Evolutionary conservation across 225 moss, liverwort and hornwort species (phyloP).

Genomic region (Neckera pumila): DNA sequence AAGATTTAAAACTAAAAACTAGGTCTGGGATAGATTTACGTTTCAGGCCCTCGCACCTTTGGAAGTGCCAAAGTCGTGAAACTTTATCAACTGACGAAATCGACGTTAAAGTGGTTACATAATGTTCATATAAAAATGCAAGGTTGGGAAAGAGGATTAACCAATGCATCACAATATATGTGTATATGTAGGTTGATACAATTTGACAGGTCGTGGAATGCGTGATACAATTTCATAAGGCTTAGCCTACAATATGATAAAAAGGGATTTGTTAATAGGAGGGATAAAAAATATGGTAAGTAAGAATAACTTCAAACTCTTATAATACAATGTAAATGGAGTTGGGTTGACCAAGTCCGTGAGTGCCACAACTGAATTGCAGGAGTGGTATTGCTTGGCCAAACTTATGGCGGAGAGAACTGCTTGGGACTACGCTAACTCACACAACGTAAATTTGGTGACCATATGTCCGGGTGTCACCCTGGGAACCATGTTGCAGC

Average conservation of each 20-base stretch:
- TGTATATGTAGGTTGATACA: neutral
- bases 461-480: slow-evolving; percentile 30
- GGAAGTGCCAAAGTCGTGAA: neutral
- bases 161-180: too few relatives aligned
- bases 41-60: neutral
- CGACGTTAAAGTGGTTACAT: neutral
- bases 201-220: neutral
- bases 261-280: neutral
- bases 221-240: neutral
- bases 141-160: neutral
- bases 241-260: neutral
- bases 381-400: slow-evolving; percentile 53
- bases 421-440: slow-evolving; percentile 32
- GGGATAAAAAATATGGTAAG: neutral
- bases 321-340: neutral
- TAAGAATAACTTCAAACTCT: neutral
- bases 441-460: slow-evolving; percentile 9
- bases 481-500: slow-evolving; percentile 36
- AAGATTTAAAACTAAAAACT: neutral
- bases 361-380: neutral
- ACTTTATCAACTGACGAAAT: neutral
- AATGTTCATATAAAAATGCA: neutral
- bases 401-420: slow-evolving; percentile 34
- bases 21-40: neutral
- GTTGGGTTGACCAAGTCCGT: neutral